Percentiles rank a stretch among this genome's conserved stretches.
Conservation (phyloP, 2,329 filamentous ascomycete species). For the Penicillium sp. region DNA sequence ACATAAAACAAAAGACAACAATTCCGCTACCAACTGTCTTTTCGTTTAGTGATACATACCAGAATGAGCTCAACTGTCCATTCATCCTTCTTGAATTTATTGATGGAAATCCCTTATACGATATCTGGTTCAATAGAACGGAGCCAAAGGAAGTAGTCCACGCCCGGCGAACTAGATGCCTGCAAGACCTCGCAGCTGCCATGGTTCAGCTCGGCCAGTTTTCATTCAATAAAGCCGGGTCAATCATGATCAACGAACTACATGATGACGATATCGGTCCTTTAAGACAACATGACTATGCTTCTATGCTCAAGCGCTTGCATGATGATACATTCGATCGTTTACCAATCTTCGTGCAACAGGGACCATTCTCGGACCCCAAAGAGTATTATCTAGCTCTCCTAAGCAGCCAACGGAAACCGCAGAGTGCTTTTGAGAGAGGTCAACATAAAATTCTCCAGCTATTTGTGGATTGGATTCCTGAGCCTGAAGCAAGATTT, state of each 20-base stretch:
- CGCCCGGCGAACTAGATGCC: not conserved
- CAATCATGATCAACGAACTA: not conserved
- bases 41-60: not conserved
- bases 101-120: not conserved
- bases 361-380: not conserved
- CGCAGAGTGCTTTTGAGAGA: not conserved
- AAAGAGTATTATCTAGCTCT: not conserved
- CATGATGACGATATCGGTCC: not conserved
- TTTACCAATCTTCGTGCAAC: not conserved
- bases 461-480: not conserved
- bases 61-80: not conserved
- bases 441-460: not conserved
- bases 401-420: not conserved
- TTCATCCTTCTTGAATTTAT: not conserved
- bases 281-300: not conserved
- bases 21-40: not conserved
- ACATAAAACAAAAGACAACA: not conserved
- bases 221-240: not conserved
- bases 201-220: not conserved
- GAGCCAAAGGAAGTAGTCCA: not conserved
- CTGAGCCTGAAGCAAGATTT: not conserved
- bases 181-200: not conserved
- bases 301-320: not conserved
- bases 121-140: not conserved
- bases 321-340: not conserved